Percentiles rank a stretch among this genome's conserved stretches.
Evolutionary conservation across 2,329 filamentous ascomycete species (phyloP).

Genomic region (Exophiala viscosa): DNA sequence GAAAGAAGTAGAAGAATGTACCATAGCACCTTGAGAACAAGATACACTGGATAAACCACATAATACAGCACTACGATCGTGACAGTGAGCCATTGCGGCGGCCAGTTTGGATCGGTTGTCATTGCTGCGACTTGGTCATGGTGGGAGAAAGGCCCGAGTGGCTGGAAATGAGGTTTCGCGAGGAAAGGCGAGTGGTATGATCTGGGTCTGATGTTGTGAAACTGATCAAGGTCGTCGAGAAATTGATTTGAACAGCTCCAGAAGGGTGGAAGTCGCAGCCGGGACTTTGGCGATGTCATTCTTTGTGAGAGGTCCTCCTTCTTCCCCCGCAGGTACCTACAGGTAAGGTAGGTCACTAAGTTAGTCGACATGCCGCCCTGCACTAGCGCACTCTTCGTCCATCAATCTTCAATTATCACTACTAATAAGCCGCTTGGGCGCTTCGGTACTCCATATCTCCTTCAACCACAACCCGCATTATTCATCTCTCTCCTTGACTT

Average conservation of each 20-base stretch:
- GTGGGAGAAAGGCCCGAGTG: background rate
- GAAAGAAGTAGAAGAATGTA: conserved; percentile 40
- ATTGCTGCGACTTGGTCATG: conserved; percentile 12
- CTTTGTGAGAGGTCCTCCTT: too few species aligned
- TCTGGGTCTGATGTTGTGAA: too few species aligned
- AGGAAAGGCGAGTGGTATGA: too few species aligned
- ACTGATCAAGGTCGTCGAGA: too few species aligned
- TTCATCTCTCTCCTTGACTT: too few species aligned
- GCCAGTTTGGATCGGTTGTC: conserved; percentile 8
- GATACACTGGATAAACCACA: conserved; percentile 38
- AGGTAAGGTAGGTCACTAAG: too few species aligned
- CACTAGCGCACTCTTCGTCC: background rate
- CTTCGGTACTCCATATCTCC: too few species aligned
- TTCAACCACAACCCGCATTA: too few species aligned
- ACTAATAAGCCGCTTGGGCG: background rate
- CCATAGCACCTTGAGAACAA: conserved; percentile 35
- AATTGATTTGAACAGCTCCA: too few species aligned
- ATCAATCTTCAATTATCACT: background rate
- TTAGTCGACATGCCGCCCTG: background rate
- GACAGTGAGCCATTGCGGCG: conserved; percentile 25
- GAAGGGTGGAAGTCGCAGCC: too few species aligned
- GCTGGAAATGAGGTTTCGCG: background rate
- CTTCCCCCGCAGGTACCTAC: too few species aligned
- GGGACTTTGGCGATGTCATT: too few species aligned
- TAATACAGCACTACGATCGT: conserved; percentile 33